Evolutionary conservation across 805 yeast species (phyloP), one percentile per base, ranked within the genome.

Genomic region (Wickerhamomyces ciferrii): DNA sequence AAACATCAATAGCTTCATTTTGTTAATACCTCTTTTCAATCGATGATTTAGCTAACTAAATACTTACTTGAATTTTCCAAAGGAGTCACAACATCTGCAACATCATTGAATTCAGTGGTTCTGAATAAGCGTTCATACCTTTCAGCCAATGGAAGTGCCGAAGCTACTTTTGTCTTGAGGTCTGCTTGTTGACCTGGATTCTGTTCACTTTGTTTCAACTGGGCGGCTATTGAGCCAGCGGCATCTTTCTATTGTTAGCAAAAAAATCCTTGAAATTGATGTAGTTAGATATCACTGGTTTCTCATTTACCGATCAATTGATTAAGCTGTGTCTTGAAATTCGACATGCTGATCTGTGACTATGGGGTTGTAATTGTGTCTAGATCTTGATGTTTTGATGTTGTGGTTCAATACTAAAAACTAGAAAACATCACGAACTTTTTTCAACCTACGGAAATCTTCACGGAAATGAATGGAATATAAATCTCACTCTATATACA

Each of bases 111-210:
- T 4, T 56, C 53, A 10, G 53, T 53, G 1, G 59, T 50, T 42
- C 64, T 53, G 20, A 67, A 52, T 4, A 62, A 48, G 8, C 63
- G 47, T 20, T 61, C 64, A 41, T 60, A 56, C 20, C 66, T 56
- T 46, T 66, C 69, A 0, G 66, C 63, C 24, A 63, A 46, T 0
- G 69, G 67, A n/a, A 57, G 45, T 10, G 66, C 45, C 0, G 61
- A 57, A 17, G 48, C 51, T 4, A 63, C 39, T 43, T 53, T 54
- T 11, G 39, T 5, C 10, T 39, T 25, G 11, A 39, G 21, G 7
- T 17, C 23, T 25, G 34, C 13, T 10, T 7, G 19, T 20, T 37
- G 11, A 13, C 18, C 17, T 9, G 37, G 10, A 34, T 11, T 17
- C 19, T 19, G 25, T 6, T 20, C 36, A 19, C 19, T 4, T 29